Base-by-base conservation (phyloP, 2,329 filamentous ascomycete species). In the Penicillium sp. region DNA sequence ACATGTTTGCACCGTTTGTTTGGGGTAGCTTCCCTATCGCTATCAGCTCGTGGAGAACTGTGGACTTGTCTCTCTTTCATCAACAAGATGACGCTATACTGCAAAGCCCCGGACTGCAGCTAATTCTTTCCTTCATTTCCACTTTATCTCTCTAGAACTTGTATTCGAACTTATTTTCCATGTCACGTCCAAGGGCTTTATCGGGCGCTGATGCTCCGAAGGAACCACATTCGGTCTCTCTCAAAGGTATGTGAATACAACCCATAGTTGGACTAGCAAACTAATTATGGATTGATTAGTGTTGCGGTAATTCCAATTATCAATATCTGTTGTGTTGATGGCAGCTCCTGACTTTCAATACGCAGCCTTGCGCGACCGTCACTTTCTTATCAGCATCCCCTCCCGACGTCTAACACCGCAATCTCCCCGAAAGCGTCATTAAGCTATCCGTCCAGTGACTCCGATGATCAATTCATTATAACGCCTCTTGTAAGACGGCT, bases 141-240 rank as follows among this genome's bases (percentile, higher is more conserved):
- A 16, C 5, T 16, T 9, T n/a, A n/a, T 13, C 4, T 19, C 13
- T 2, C 13, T 27, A 6, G 10, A 29, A 7, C 23, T 47, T 10
- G 39, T 39, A 23, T 9, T 7, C 0, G 8, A 25, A 53, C n/a
- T 8, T 41, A 16, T 39, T 48, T 39, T n/a, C 19, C 0, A 79
- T 79, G 77, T 72, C 76, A 63, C 76, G 76, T 31, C 68, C 75
- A 51, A 72, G 77, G 58, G 74, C 76, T 50, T 67, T 72, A 45
- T 78, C 76, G 16, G 67, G 71, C 15, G 75, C 76, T 47, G 78
- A 79, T 43, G 73, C 68, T 47, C 72, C 74, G 15, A 91, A 91
- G 73, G 90, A 92, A 75, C 88, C 89, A 38, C 89, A 92, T 75
- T 85, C 87, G 21, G 84, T 92, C 45, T 92, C 89, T 50, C 78